These are phyloP conservation scores for Cyberlindnera suaveolens DNA, from an alignment of 805 yeast genomes.

Conservation along the genomic window DNA sequence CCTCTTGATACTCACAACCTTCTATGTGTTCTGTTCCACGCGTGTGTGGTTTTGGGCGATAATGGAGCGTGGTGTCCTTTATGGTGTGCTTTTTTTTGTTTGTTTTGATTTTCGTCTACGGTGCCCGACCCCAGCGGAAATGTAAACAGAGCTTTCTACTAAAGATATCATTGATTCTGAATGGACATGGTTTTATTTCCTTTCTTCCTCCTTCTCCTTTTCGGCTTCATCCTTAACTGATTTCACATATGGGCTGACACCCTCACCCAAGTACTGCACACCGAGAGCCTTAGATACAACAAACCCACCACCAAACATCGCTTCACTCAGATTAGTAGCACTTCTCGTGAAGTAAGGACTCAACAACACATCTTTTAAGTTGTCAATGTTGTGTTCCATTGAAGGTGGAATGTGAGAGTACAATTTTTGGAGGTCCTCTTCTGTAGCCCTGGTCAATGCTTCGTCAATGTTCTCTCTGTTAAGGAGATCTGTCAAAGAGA, in stretches of 20 bases:
- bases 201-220: neutral
- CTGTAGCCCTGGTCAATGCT: slow-evolving; percentile 20
- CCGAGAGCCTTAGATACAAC: slow-evolving; percentile 43
- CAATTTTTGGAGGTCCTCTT: slow-evolving; percentile 27
- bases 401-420: slow-evolving; percentile 38
- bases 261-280: slow-evolving; percentile 49
- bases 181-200: neutral
- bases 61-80: neutral
- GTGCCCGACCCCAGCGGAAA: neutral
- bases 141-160: too few species aligned
- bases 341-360: slow-evolving; percentile 45
- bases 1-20: too few species aligned
- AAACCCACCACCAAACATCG: slow-evolving; percentile 43
- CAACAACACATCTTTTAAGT: slow-evolving; percentile 36
- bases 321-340: slow-evolving; percentile 34
- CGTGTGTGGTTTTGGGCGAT: slow-evolving; percentile 1
- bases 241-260: slow-evolving; percentile 41
- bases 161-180: neutral
- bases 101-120: slow-evolving; percentile 7
- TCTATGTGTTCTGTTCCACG: slow-evolving; percentile 1
- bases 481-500: slow-evolving; percentile 13
- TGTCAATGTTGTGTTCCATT: slow-evolving; percentile 30
- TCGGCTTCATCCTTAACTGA: slow-evolving; percentile 31
- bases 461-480: slow-evolving; percentile 9
- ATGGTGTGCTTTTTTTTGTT: neutral